phyloP scores from a whole-genome alignment of 2,329 filamentous ascomycete species.

The Pyricularia sp. region DNA sequence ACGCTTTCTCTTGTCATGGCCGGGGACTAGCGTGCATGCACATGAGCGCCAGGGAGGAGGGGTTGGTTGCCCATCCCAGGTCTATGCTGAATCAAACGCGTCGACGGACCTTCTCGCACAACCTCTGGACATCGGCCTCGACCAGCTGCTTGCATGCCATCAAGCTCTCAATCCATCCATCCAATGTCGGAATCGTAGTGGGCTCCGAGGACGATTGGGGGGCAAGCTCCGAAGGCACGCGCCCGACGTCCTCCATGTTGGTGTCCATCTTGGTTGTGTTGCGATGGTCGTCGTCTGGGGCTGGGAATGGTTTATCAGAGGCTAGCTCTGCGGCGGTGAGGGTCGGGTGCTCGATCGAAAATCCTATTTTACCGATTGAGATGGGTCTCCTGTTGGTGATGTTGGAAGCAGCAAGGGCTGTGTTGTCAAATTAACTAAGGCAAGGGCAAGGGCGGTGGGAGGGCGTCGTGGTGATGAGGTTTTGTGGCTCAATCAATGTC shows the following conservation, averaged over 20 bases:
- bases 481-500: background rate
- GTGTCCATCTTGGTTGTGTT: slow-evolving; percentile 77
- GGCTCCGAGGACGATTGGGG: slow-evolving; percentile 63
- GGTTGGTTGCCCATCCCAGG: background rate
- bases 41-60: background rate
- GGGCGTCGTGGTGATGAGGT: background rate
- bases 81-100: background rate
- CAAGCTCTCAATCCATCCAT: slow-evolving; percentile 97
- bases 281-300: background rate
- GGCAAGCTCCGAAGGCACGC: slow-evolving; percentile 70
- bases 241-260: slow-evolving; percentile 97
- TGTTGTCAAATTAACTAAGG: background rate
- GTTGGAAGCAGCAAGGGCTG: background rate
- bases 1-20: background rate
- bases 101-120: slow-evolving; percentile 87
- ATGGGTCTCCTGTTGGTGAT: background rate
- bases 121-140: slow-evolving; percentile 86
- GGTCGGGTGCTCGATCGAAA: background rate
- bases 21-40: background rate
- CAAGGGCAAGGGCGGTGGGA: background rate
- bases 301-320: background rate
- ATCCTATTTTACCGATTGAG: background rate
- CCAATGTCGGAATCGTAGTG: slow-evolving; percentile 81
- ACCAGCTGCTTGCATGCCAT: slow-evolving; percentile 98
- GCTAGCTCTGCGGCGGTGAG: background rate